These are phyloP conservation scores for Biscogniauxia mediterranea DNA, from an alignment of 2,329 filamentous ascomycete species.

Conservation along the genomic window DNA sequence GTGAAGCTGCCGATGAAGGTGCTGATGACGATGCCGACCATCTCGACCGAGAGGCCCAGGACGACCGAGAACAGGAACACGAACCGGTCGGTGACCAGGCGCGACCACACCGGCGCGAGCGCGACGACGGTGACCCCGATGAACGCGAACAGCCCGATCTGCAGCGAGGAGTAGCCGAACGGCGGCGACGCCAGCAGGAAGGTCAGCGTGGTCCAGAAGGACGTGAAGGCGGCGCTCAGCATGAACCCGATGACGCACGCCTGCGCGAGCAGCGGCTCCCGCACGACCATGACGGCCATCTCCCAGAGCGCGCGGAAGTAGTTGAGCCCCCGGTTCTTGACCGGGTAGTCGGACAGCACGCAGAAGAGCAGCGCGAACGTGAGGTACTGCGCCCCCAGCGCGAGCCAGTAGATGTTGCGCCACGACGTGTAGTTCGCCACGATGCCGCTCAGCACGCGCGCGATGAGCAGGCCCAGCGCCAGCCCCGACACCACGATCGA, in stretches of 20 bases:
- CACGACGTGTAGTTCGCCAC: constrained; percentile 64
- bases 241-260: constrained; percentile 45
- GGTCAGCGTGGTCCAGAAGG: constrained; percentile 71
- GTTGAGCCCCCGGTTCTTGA: constrained; percentile 58
- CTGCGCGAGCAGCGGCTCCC: constrained; percentile 61
- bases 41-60: constrained; percentile 55
- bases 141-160: constrained; percentile 76
- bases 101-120: constrained; percentile 67
- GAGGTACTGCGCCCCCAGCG: constrained; percentile 61
- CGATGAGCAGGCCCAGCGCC: constrained; percentile 63
- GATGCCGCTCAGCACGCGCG: constrained; percentile 67
- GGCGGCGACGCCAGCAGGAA: constrained; percentile 72
- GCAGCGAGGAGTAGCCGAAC: constrained; percentile 64
- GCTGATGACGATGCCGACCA: constrained; percentile 64
- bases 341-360: constrained; percentile 69
- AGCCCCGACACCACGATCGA: constrained; percentile 65
- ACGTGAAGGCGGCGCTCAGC: constrained; percentile 57
- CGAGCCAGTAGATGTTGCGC: constrained; percentile 68
- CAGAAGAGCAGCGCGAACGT: constrained; percentile 61
- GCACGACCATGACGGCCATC: constrained; percentile 56
- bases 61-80: constrained; percentile 67
- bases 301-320: constrained; percentile 60
- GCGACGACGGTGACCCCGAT: constrained; percentile 71
- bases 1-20: constrained; percentile 65
- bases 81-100: constrained; percentile 67